phyloP scores from a whole-genome alignment of 306 rosid genomes.

The Quercus agrifolia region DNA sequence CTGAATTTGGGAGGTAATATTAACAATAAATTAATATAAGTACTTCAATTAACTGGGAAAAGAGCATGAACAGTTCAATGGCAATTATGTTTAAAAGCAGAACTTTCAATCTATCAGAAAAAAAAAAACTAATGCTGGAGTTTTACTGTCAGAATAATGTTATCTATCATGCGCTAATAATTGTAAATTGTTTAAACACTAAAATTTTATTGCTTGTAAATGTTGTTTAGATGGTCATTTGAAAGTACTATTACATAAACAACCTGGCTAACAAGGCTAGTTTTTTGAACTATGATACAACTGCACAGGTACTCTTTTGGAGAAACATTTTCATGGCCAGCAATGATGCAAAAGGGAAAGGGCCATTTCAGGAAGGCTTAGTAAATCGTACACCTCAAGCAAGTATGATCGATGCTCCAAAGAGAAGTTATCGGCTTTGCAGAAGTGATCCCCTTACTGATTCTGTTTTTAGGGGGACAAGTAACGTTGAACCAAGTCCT shows the following conservation, averaged over 20 bases:
- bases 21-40: too few relatives aligned
- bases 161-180: too few relatives aligned
- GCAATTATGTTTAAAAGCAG: too few relatives aligned
- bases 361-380: conserved; percentile 34
- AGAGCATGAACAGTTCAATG: too few relatives aligned
- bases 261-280: conserved; percentile 3
- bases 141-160: too few relatives aligned
- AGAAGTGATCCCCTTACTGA: conserved; percentile 56
- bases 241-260: neutral
- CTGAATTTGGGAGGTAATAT: too few relatives aligned
- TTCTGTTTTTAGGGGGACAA: neutral
- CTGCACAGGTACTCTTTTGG: conserved; percentile 21
- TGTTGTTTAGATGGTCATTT: neutral
- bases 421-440: conserved; percentile 33
- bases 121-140: too few relatives aligned
- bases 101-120: too few relatives aligned
- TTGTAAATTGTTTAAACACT: neutral
- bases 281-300: conserved; percentile 10
- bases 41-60: too few relatives aligned
- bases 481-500: conserved; percentile 16
- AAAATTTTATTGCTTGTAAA: neutral
- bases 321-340: conserved; percentile 43
- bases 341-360: conserved; percentile 26
- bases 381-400: conserved; percentile 23
- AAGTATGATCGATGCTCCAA: conserved; percentile 9